These are phyloP conservation scores for Aquilaria agallochum DNA, from an alignment of 441 rosid species.

Conservation along the genomic window DNA sequence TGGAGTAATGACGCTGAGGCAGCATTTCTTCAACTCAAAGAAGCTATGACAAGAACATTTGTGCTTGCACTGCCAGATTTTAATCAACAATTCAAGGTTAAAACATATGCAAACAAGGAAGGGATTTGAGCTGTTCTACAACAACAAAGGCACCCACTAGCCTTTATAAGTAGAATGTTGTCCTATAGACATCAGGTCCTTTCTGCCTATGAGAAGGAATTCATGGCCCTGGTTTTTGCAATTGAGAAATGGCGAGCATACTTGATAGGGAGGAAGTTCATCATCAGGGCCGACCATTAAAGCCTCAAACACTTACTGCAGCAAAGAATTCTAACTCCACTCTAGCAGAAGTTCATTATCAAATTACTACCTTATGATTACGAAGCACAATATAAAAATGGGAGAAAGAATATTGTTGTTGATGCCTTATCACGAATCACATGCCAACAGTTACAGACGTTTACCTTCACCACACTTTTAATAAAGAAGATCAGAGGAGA, in stretches of 20 bases:
- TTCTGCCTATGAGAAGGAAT: conserved; percentile 1
- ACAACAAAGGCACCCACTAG: background rate
- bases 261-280: no score
- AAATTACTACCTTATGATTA: conserved; percentile 7
- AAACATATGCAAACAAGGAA: background rate
- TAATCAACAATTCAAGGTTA: background rate
- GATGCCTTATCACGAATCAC: no score
- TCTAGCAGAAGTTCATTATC: no score
- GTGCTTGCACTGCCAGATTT: conserved; percentile 2
- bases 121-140: background rate
- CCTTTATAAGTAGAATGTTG: background rate
- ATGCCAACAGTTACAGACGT: no score
- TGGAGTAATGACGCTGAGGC: background rate
- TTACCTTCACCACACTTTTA: no score
- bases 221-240: background rate
- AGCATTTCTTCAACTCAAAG: background rate
- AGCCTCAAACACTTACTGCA: no score
- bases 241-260: no score
- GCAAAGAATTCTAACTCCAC: no score
- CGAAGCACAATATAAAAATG: background rate
- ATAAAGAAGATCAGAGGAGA: no score
- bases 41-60: background rate
- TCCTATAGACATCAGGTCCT: background rate
- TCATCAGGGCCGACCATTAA: no score
- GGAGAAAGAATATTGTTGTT: no score